These are phyloP conservation scores for Yueomyces sp. DNA, from an alignment of 805 yeast species.

Conservation along the genomic window DNA sequence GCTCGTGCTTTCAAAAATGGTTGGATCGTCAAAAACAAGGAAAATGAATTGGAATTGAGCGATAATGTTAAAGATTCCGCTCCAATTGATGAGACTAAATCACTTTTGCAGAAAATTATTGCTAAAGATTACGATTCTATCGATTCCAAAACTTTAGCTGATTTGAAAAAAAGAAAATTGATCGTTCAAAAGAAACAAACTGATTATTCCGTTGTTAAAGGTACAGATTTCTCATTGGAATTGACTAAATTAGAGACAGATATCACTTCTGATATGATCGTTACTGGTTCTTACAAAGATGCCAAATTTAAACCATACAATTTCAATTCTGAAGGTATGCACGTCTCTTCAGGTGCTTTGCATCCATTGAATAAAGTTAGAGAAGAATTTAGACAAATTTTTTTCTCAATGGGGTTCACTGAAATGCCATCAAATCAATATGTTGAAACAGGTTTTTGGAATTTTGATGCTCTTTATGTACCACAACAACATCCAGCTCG, in stretches of 20 bases:
- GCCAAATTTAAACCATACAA: slow-evolving; percentile 88
- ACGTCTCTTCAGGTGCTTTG: slow-evolving; percentile 79
- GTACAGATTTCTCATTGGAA: slow-evolving; percentile 69
- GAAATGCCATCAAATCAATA: slow-evolving; percentile 99
- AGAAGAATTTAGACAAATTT: slow-evolving; percentile 95
- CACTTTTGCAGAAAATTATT: slow-evolving; percentile 42
- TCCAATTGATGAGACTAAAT: slow-evolving; percentile 49
- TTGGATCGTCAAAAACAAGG: slow-evolving; percentile 87
- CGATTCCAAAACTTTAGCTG: slow-evolving; percentile 58
- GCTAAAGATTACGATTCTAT: slow-evolving; percentile 4
- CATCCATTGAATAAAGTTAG: slow-evolving; percentile 95
- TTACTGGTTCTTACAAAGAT: slow-evolving; percentile 67
- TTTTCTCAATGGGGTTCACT: slow-evolving; percentile 94
- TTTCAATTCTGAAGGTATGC: slow-evolving; percentile 87
- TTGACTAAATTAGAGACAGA: slow-evolving; percentile 83
- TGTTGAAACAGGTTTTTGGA: slow-evolving; percentile 98
- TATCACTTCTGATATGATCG: slow-evolving; percentile 85
- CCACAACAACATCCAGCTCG: slow-evolving; percentile 99
- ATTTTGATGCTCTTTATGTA: slow-evolving; percentile 88
- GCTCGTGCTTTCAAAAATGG: slow-evolving; percentile 96
- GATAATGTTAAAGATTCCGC: slow-evolving; percentile 29
- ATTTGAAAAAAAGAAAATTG: slow-evolving; percentile 90
- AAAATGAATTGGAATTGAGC: slow-evolving; percentile 47
- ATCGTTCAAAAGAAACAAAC: slow-evolving; percentile 55
- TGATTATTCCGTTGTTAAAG: slow-evolving; percentile 67